Evolutionary conservation across 2,329 filamentous ascomycete genomes (phyloP).

Genomic region (Ascocoryne sarcoides): DNA sequence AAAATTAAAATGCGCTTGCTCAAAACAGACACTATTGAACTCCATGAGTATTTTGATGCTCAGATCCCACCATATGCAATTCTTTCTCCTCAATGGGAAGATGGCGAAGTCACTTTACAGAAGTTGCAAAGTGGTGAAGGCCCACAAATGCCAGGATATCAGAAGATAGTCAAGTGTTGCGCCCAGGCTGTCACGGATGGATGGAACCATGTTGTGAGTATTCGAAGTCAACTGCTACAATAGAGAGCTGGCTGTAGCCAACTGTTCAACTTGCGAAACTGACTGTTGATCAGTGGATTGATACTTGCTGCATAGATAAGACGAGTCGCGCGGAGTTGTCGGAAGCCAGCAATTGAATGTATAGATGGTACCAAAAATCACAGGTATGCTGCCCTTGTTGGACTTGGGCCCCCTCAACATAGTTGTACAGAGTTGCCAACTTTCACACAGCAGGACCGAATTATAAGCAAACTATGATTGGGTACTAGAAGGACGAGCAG

Average conservation of each 20-base stretch:
- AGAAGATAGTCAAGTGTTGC: constrained; percentile 7
- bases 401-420: constrained; percentile 1
- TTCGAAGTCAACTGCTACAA: too few relatives aligned
- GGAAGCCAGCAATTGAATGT: constrained; percentile 5
- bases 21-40: constrained; percentile 7
- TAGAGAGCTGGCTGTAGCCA: too few relatives aligned
- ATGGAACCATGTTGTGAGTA: constrained; percentile 2
- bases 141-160: constrained; percentile 3
- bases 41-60: constrained; percentile 9
- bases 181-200: constrained; percentile 2
- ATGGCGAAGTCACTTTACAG: constrained; percentile 6
- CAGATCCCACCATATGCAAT: constrained; percentile 6
- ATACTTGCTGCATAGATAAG: constrained; percentile 10
- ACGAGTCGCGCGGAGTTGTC: constrained; percentile 5
- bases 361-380: constrained; percentile 6
- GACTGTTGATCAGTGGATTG: too few relatives aligned
- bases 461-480: constrained; percentile 5
- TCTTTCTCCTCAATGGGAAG: constrained; percentile 10
- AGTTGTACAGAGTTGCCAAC: background rate
- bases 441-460: constrained; percentile 3
- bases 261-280: too few relatives aligned
- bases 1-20: constrained; percentile 8
- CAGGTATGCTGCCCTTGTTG: constrained; percentile 5
- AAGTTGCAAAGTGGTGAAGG: constrained; percentile 2
- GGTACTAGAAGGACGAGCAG: constrained; percentile 3